Evolutionary conservation across 2,329 filamentous ascomycete genomes (phyloP), one percentile per base, ranked within the genome.

Genomic region (Ilyonectria destructans): DNA sequence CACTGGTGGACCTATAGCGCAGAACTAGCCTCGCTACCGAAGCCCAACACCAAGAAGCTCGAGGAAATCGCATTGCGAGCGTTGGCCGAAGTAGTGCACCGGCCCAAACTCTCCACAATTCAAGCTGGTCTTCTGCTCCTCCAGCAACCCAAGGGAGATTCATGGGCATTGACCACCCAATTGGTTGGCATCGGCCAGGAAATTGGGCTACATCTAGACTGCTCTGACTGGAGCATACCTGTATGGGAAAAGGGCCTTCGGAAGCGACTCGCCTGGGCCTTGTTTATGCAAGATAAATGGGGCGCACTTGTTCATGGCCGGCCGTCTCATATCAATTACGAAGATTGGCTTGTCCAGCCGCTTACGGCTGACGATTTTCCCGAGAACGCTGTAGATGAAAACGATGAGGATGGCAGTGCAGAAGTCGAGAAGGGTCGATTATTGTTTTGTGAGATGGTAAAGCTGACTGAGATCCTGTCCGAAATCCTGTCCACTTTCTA

Each of bases 281-380:
- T 88, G 83, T 65, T 58, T 71, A 86, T 88, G 79, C 87, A 90
- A 71, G 88, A 90, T 70, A 88, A 86, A 75, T 89, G 85, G 87
- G 83, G 85, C 4, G 82, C 85, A 4, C 77, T 88, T 33, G 84
- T 87, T 10, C 85, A 87, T 73, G 87, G 87, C 7, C 82, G 87
- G 49, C 85, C 85, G 23, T 85, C 84, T 17, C 83, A 87, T 64
- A 85, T 89, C 54, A 82, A 81, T 7, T 75, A 79, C 3, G 80
- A 81, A 15, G 86, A 89, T 69, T 89, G 87, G 87, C 83, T 82
- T 33, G 83, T 88, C 4, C 78, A 57, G 43, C 67, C 69, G 29
- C 68, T 74, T 12, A 61, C 58, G 6, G 45, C 57, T 7, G 66
- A 72, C 46, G 76, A 77, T 54, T 75, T 76, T 45, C 74, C 75